phyloP scores from a whole-genome alignment of 805 yeast species.

The Lipomyces chichibuensis region DNA sequence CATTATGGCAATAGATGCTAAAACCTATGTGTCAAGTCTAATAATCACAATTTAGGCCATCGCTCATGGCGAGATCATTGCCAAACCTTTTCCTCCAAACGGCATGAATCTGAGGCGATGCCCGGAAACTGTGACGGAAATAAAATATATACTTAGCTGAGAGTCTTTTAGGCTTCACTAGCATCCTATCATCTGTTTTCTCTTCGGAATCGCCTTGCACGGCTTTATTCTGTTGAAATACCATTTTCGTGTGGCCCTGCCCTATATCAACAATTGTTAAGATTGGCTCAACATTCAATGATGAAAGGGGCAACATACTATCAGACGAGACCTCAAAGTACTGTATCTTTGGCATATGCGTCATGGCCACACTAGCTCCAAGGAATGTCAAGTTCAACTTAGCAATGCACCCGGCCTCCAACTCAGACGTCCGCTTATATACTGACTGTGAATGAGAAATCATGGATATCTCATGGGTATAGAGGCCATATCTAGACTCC shows the following conservation, averaged over 20 bases:
- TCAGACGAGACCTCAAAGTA: neutral
- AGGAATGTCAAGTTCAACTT: neutral
- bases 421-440: neutral
- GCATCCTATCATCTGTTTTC: neutral
- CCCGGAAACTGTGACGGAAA: slow-evolving; percentile 2
- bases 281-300: neutral
- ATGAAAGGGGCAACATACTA: neutral
- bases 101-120: neutral
- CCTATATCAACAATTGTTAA: neutral
- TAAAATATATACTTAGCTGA: neutral
- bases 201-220: neutral
- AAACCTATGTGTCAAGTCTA: neutral
- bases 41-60: neutral
- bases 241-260: neutral
- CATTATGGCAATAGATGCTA: neutral
- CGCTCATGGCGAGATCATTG: neutral
- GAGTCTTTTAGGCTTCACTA: neutral
- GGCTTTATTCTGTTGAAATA: neutral
- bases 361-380: neutral
- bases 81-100: slow-evolving; percentile 1
- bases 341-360: slow-evolving; percentile 2
- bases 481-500: neutral
- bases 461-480: neutral
- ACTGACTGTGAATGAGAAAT: neutral
- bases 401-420: neutral